Conservation (phyloP, 140 eudicot genomes). For the Erigeron philadelphicus region DNA sequence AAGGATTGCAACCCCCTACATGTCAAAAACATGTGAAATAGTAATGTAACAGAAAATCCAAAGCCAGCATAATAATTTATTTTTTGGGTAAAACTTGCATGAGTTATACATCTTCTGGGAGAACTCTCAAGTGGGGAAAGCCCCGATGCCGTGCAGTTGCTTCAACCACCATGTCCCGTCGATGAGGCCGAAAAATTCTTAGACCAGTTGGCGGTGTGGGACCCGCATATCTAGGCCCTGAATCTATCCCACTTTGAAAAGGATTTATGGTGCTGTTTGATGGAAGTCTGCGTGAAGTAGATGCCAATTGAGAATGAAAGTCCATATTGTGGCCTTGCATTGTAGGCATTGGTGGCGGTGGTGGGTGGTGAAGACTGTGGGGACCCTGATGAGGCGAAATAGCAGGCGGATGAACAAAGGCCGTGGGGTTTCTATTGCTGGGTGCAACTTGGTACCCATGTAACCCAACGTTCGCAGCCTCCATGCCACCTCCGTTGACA, state of each 20-base stretch:
- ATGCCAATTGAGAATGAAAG: constrained; percentile 50
- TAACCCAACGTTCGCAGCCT: constrained; percentile 42
- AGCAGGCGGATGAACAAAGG: constrained; percentile 35
- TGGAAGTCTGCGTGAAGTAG: constrained; percentile 51
- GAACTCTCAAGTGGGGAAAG: constrained; percentile 71
- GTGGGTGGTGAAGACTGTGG: constrained; percentile 53
- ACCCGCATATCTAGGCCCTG: constrained; percentile 46
- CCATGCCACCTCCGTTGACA: constrained; percentile 42
- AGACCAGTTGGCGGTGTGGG: constrained; percentile 56
- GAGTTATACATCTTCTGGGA: constrained; percentile 66
- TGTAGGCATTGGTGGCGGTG: constrained; percentile 51
- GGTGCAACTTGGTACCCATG: constrained; percentile 54
- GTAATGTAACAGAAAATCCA: neutral
- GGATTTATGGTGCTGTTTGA: constrained; percentile 29
- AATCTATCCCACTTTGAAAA: constrained; percentile 47
- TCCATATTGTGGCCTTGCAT: constrained; percentile 51
- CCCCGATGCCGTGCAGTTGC: constrained; percentile 53
- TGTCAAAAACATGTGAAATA: constrained; percentile 15
- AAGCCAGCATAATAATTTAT: neutral
- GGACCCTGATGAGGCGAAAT: constrained; percentile 46
- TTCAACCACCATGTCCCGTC: constrained; percentile 49
- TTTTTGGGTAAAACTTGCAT: neutral
- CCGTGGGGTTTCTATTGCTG: constrained; percentile 29
- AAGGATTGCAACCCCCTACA: constrained; percentile 74
- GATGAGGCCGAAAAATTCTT: constrained; percentile 58